Evolutionary conservation across 306 rosid species (phyloP).

Genomic region (Cajanus cajan): DNA sequence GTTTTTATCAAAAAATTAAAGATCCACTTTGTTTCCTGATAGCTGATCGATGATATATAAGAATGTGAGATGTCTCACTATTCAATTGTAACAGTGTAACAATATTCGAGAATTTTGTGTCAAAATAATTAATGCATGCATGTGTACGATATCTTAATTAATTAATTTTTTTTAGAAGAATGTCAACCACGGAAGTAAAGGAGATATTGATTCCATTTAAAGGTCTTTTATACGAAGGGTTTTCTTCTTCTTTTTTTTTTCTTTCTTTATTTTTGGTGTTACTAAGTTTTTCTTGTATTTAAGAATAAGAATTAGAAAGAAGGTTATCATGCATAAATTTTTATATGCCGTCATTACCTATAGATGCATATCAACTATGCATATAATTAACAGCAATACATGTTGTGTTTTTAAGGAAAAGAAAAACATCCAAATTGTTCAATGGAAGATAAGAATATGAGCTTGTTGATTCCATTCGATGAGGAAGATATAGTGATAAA

Average conservation of each 20-base stretch:
- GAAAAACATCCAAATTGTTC: not conserved
- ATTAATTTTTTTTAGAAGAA: too few species aligned
- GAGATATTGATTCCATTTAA: not conserved
- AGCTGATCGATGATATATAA: not conserved
- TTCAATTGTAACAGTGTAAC: not conserved
- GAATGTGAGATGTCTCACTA: not conserved
- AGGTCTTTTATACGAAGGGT: not conserved
- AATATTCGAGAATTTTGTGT: not conserved
- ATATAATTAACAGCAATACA: not conserved
- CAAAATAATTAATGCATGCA: not conserved
- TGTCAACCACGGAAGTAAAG: not conserved
- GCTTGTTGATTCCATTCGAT: not conserved
- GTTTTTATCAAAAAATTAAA: not conserved
- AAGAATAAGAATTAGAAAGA: not conserved
- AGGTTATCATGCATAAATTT: not conserved
- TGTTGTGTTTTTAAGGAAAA: not conserved
- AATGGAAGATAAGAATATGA: not conserved
- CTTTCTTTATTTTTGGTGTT: not conserved
- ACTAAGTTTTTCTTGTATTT: not conserved
- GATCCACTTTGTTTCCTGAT: not conserved
- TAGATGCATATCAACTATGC: not conserved
- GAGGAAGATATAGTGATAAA: not conserved
- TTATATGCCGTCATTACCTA: not conserved
- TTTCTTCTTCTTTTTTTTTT: too few species aligned
- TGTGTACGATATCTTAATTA: not conserved